Conservation (phyloP, 1,139 yeast species). For the Diutina catenulata region DNA sequence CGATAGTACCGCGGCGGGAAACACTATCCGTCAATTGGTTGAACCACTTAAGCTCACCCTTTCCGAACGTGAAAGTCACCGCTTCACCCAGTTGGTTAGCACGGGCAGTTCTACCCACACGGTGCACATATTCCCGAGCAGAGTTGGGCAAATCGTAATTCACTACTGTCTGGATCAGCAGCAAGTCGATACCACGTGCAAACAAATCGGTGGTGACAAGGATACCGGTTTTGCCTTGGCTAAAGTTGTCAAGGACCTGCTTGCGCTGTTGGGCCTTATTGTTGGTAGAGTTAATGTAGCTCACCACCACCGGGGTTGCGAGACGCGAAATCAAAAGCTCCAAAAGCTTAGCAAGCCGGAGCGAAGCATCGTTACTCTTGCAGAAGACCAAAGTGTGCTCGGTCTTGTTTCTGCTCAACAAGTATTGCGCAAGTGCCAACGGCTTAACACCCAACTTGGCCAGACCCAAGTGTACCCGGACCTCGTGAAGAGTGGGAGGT, state of each 20-base stretch:
- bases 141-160: constrained; percentile 89
- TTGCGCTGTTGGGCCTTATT: constrained; percentile 30
- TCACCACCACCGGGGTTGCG: constrained; percentile 8
- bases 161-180: constrained; percentile 59
- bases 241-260: constrained; percentile 44
- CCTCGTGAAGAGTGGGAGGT: constrained; percentile 46
- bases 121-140: constrained; percentile 83
- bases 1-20: neutral
- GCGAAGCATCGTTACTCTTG: constrained; percentile 77
- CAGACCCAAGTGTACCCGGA: constrained; percentile 36
- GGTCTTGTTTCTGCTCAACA: constrained; percentile 21
- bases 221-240: constrained; percentile 35
- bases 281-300: constrained; percentile 38
- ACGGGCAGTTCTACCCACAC: constrained; percentile 95
- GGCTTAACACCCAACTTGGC: constrained; percentile 64
- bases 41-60: constrained; percentile 62
- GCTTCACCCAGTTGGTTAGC: constrained; percentile 75
- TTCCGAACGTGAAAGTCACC: constrained; percentile 56
- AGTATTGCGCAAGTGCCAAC: constrained; percentile 47
- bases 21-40: neutral
- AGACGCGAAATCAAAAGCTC: constrained; percentile 28
- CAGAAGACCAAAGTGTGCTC: constrained; percentile 54
- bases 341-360: constrained; percentile 58
- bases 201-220: constrained; percentile 86
- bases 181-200: constrained; percentile 87